These are phyloP conservation scores for Saxophila tyrrhenica DNA, from an alignment of 495 filamentous ascomycete genomes.

Conservation along the genomic window DNA sequence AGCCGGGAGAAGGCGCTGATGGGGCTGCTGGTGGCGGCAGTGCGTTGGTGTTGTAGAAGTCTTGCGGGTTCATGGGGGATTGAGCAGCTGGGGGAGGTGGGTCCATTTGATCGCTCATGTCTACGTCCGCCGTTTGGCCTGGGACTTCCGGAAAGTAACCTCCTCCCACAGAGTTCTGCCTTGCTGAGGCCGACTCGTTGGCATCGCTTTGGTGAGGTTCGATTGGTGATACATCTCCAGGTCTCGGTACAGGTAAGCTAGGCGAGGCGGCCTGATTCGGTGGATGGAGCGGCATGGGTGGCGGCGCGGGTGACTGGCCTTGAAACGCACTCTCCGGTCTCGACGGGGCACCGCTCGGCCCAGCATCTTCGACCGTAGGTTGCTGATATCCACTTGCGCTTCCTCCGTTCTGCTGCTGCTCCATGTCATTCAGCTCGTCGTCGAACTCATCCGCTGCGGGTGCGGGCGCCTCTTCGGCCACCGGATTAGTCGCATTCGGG, in stretches of 20 bases:
- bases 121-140: constrained; percentile 25
- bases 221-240: constrained; percentile 32
- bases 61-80: constrained; percentile 10
- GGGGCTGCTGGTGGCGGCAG: background rate
- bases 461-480: constrained; percentile 34
- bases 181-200: constrained; percentile 6
- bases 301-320: background rate
- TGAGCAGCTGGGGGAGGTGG: constrained; percentile 17
- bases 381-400: background rate
- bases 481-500: constrained; percentile 79
- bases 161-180: constrained; percentile 35
- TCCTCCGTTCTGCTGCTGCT: constrained; percentile 20
- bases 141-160: constrained; percentile 45
- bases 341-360: background rate
- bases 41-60: constrained; percentile 10
- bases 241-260: background rate
- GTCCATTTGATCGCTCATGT: background rate
- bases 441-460: constrained; percentile 42
- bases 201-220: constrained; percentile 15
- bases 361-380: constrained; percentile 3
- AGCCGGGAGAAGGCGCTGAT: background rate
- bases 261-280: constrained; percentile 8
- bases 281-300: constrained; percentile 16
- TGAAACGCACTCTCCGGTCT: background rate
- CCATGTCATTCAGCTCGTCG: constrained; percentile 48